phyloP scores from a whole-genome alignment of 495 filamentous ascomycete genomes.

The Baudoinia panamericana region DNA sequence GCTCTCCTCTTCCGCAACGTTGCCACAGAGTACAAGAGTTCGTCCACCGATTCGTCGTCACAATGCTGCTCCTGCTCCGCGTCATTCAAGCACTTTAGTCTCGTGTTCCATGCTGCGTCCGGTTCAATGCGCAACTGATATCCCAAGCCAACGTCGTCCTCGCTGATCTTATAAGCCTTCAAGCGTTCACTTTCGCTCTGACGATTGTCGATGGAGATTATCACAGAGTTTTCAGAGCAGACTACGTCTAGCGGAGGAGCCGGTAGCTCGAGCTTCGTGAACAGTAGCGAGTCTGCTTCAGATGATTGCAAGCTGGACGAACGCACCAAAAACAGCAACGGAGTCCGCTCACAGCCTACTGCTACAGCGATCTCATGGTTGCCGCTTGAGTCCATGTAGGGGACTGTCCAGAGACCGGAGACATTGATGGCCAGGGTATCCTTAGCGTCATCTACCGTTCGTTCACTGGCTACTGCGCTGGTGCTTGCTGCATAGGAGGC shows the following conservation, averaged over 20 bases:
- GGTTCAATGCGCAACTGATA: background rate
- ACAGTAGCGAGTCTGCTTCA: background rate
- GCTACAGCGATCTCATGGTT: background rate
- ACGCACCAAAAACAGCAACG: background rate
- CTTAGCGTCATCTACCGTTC: background rate
- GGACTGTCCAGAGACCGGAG: slow-evolving; percentile 13
- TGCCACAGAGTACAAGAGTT: slow-evolving; percentile 56
- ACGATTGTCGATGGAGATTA: slow-evolving; percentile 11
- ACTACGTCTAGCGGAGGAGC: slow-evolving; percentile 7
- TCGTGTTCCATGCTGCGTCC: background rate
- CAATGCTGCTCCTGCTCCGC: background rate
- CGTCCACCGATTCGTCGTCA: slow-evolving; percentile 35
- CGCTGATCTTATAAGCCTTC: background rate
- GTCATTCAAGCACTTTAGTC: background rate
- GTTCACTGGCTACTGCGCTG: background rate
- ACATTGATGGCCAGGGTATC: background rate
- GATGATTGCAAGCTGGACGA: background rate
- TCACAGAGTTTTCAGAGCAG: background rate
- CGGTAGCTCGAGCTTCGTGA: background rate
- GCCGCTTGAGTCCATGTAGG: background rate
- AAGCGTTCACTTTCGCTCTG: slow-evolving; percentile 2
- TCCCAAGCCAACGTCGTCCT: background rate
- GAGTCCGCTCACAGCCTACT: background rate
- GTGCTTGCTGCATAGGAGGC: background rate
- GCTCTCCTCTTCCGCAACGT: slow-evolving; percentile 56